Evolutionary conservation across 78 protist species (phyloP).

Genomic region (Dictyostelium purpureum): DNA sequence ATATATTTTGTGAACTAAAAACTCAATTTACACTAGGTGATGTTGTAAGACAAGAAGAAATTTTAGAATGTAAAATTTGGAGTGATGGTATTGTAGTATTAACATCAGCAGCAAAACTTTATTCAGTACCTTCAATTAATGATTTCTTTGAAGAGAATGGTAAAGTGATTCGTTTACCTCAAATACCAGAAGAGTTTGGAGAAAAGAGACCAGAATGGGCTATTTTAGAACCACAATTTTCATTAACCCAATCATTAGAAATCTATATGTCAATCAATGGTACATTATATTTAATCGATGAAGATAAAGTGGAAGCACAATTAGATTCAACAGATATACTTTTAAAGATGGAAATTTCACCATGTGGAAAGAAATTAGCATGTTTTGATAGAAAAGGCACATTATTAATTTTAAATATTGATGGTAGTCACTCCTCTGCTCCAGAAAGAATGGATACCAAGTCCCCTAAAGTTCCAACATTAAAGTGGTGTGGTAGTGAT

Average conservation of each 20-base stretch:
- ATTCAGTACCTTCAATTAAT: conserved; percentile 9
- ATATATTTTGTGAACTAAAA: conserved; percentile 53
- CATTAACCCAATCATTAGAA: conserved; percentile 11
- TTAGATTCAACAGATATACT: background rate
- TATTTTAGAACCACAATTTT: conserved; percentile 38
- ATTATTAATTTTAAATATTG: background rate
- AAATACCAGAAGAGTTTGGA: conserved; percentile 14
- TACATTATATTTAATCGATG: conserved; percentile 25
- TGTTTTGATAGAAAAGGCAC: conserved; percentile 24
- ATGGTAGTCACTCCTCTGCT: background rate
- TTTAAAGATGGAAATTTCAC: conserved; percentile 3
- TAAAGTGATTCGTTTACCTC: background rate
- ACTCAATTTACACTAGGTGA: conserved; percentile 6
- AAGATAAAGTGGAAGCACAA: conserved; percentile 47
- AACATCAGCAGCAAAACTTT: background rate
- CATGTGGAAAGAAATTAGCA: conserved; percentile 62
- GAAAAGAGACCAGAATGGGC: conserved; percentile 31
- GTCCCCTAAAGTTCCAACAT: background rate
- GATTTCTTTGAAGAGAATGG: conserved; percentile 16
- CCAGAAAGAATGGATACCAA: background rate
- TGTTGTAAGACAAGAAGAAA: conserved; percentile 26
- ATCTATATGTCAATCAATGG: conserved; percentile 14
- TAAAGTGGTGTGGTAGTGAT: conserved; percentile 64
- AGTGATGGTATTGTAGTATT: conserved; percentile 56
- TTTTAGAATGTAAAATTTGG: conserved; percentile 37